Base-by-base conservation (phyloP, 805 yeast species). In the Sugiyamaella chiloensis region DNA sequence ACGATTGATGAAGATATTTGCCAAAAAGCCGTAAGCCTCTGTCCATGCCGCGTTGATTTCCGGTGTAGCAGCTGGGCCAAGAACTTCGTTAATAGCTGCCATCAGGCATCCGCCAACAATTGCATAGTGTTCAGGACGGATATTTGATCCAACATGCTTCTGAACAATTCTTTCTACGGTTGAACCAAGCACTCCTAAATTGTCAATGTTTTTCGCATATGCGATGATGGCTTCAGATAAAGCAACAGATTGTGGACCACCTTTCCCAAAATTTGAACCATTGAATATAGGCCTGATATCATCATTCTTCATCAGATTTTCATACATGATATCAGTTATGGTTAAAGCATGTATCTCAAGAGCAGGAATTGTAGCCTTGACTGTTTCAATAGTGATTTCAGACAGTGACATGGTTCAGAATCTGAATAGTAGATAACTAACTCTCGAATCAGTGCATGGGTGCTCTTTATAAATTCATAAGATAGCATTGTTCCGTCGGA, bases 111-210 rank as follows among this genome's bases (percentile, higher is more conserved):
- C 60, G 24, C 88, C 90, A 27, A 83, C 88, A 53, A 79, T 71
- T 19, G 80, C 78, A 56, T 83, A 83, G 50, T 83, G 87, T 48
- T 79, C 84, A 3, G 88, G 78, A 51, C 66, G 61, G 37, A 83
- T 73, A 58, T 78, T 78, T 51, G 84, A 67, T 37, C 85, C 85
- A 50, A 77, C 80, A 55, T 84, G 90, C 62, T 83, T 84, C 53
- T 71, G 73, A 39, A 76, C 83, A 56, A 83, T 80, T 51, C 76
- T 79, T 42, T 73, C 67, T 7, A 84, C 86, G 51, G 78, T 76
- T 1, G 67, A 75, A 9, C 70, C 59, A 34, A 84, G 65, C 8
- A 76, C 80, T 2, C 75, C 66, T 45, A 83, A 62, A 49, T 81
- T 76, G 52, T 82, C 81, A 46, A 83, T 81, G 58, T 80, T 71